Evolutionary conservation across 2,329 filamentous ascomycete genomes (phyloP).

Genomic region (Nothophaeocryptopus gaeumannii): DNA sequence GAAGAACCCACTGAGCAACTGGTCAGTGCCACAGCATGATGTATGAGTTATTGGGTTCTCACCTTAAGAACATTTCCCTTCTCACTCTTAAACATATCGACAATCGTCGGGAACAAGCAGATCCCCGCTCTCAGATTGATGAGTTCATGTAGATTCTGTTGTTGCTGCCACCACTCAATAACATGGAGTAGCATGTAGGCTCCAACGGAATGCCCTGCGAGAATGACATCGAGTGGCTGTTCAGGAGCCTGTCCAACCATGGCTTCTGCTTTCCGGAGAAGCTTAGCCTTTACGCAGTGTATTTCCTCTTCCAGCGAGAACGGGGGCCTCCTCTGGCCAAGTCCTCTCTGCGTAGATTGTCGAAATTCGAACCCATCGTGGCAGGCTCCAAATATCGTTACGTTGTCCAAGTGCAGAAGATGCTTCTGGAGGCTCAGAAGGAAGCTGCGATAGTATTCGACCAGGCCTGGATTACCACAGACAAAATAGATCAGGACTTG

Average conservation of each 20-base stretch:
- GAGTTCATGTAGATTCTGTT: slow-evolving; percentile 6
- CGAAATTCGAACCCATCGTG: slow-evolving; percentile 44
- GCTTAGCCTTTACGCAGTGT: slow-evolving; percentile 42
- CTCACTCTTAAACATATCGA: slow-evolving; percentile 44
- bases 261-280: slow-evolving; percentile 33
- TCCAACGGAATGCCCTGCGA: slow-evolving; percentile 50
- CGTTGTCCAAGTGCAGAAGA: slow-evolving; percentile 28
- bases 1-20: not conserved
- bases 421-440: slow-evolving; percentile 53
- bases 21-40: not conserved
- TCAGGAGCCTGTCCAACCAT: not conserved
- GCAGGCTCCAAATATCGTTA: slow-evolving; percentile 39
- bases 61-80: slow-evolving; percentile 35
- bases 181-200: slow-evolving; percentile 46
- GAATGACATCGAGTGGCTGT: slow-evolving; percentile 28
- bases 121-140: slow-evolving; percentile 33
- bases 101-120: slow-evolving; percentile 48
- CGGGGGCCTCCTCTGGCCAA: slow-evolving; percentile 9
- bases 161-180: slow-evolving; percentile 22
- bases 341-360: not conserved
- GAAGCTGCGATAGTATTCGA: slow-evolving; percentile 71
- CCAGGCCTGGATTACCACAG: slow-evolving; percentile 72
- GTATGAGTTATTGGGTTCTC: not conserved
- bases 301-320: slow-evolving; percentile 36
- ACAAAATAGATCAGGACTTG: slow-evolving; percentile 65